phyloP scores from a whole-genome alignment of 2,329 filamentous ascomycete genomes.

The Chrysoporthe cubensis region DNA sequence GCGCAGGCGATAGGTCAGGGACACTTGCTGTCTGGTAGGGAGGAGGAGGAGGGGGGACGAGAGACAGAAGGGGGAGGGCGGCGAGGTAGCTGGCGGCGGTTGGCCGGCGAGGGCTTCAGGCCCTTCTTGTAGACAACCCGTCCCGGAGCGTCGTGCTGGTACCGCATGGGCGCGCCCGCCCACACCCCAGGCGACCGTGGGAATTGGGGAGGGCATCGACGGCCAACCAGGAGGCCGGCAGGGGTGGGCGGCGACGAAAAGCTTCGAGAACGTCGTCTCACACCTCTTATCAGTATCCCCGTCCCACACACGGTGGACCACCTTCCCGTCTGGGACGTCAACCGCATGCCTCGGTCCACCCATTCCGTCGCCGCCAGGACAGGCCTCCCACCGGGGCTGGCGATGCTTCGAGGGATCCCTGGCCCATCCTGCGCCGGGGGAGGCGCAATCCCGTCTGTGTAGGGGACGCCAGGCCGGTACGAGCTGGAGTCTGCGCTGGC shows the following conservation, averaged over 20 bases:
- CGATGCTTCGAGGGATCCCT: neutral
- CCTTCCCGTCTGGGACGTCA: neutral
- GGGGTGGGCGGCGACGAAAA: neutral
- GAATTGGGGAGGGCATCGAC: neutral
- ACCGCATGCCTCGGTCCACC: conserved; percentile 10
- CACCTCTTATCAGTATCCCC: conserved; percentile 11
- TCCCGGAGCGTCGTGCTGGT: neutral
- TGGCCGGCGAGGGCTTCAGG: neutral
- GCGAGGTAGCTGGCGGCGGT: neutral
- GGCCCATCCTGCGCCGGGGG: neutral
- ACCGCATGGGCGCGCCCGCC: no score
- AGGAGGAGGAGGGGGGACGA: neutral
- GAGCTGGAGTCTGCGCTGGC: neutral
- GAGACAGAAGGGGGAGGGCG: neutral
- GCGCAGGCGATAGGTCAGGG: neutral
- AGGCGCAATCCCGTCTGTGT: no score
- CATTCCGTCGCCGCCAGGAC: neutral
- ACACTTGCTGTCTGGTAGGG: conserved; percentile 5
- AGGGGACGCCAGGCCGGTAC: neutral
- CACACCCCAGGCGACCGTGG: neutral
- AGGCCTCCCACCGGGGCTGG: neutral
- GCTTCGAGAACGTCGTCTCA: conserved; percentile 11
- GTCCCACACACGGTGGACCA: conserved; percentile 4
- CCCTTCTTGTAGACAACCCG: neutral
- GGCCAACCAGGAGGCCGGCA: conserved; percentile 8